Base-by-base conservation (phyloP, 257 asterid genomes). In the Cinchona pubescens region DNA sequence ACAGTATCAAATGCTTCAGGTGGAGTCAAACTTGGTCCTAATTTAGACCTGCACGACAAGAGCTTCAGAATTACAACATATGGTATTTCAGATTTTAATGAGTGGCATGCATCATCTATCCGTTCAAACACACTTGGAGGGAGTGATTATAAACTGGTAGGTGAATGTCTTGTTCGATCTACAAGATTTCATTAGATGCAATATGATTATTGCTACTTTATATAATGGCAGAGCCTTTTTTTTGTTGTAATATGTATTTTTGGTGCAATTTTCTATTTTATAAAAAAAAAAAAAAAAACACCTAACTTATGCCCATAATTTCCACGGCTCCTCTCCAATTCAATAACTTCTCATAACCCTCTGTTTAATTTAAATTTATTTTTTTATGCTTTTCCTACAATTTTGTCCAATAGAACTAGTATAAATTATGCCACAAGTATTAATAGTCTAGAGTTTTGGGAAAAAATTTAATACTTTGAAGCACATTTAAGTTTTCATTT, bases 81-180 rank as follows among this genome's bases (percentile, higher is more conserved):
- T 51, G 89, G 87, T 29, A 64, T 80, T 81, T 80, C 82, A 59
- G 66, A 81, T 61, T 73, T 63, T 71, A 76, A 74, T 29, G 79
- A 78, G 18, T 83, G 87, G 87, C 81, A 70, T 70, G 85, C 89
- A 34, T 55, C 73, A 73, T 85, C 82, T 38, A 51, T 85, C 72
- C 79, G 76, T 67, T 72, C 82, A 69, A 82, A 83, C 49, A 49
- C 78, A 16, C 45, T 29, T 63, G 87, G 89, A 14, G 84, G 87
- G 34, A 76, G 67, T 71, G 85, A 80, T 75, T 80, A 80, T 76
- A 76, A 75, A 74, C 80, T 80, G 85, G 86, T 85, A 46, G 53
- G 82, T 73, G 48, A 53, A 59, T 69, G 71, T 77, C 51, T 58
- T 58, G 62, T 43, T 56, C n/a, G n/a, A n/a, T n/a, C n/a, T 35